Base-by-base conservation (phyloP, 805 yeast genomes). In the Yarrowia alimentaria region DNA sequence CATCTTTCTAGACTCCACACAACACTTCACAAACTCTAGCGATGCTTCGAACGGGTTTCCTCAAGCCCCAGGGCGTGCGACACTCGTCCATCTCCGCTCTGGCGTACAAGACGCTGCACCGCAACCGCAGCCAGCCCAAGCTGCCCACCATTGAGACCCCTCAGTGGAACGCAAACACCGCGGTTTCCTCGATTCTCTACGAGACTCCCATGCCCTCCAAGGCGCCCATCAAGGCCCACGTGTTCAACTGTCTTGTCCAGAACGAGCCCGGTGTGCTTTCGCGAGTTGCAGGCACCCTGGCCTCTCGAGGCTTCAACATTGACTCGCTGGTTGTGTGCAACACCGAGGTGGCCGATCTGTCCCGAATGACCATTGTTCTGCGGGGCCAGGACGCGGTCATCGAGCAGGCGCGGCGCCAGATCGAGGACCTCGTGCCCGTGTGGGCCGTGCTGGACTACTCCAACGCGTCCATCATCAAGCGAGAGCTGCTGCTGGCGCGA, bases 181-280 rank as follows among this genome's bases (percentile, higher is more conserved):
- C 98, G 6, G 97, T 93, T 33, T 85, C 96, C 10, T 88, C 97
- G 10, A 93, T 93, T 59, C 74, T 93, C 57, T 91, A 90, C 70
- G 98, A 93, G 67, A 87, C 96, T 78, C 99, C 78, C 43, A 59
- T 70, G 14, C 76, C 74, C 11, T 63, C 69, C 16, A 65, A 54
- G 35, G 79, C 83, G 29, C 86, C 89, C 32, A 74, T 77, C 59
- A 82, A 84, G 58, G 85, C 85, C 62, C 99, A 93, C 61, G 94
- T 93, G 35, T 76, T 93, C 66, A 93, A 91, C 76, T 93, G 99
- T 72, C 76, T 93, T 64, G 99, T 93, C 13, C 98, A 93, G 71
- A 91, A 93, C 68, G 99, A 93, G 71, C 98, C 99, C 6, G 99
- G 99, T 76, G 99, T 93, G 37, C 74, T 93, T 61, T 83, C 95